Percentiles rank a stretch among this genome's conserved stretches.
Evolutionary conservation across 2,329 filamentous ascomycete genomes (phyloP).

Genomic region (Calonectria crousiana): DNA sequence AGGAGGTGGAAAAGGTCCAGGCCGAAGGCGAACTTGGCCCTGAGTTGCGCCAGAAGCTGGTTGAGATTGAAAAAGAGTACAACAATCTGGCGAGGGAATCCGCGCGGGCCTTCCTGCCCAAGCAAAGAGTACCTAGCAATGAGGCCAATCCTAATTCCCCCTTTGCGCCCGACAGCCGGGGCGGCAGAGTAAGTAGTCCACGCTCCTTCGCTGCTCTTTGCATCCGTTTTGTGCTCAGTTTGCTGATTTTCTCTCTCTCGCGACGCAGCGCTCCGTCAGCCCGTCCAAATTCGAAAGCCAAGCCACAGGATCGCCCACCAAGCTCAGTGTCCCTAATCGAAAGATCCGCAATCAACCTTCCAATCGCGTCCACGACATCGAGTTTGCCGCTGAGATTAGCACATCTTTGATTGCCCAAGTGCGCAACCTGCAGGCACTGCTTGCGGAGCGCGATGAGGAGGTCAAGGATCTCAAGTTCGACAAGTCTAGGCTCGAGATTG

Average conservation of each 20-base stretch:
- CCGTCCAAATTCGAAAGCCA: slow-evolving; percentile 86
- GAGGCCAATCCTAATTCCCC: slow-evolving; percentile 68
- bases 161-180: slow-evolving; percentile 64
- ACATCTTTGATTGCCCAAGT: slow-evolving; percentile 95
- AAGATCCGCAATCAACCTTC: slow-evolving; percentile 91
- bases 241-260: slow-evolving; percentile 29
- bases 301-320: slow-evolving; percentile 87
- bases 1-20: slow-evolving; percentile 84
- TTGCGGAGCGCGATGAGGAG: slow-evolving; percentile 89
- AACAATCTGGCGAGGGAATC: slow-evolving; percentile 93
- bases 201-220: not conserved
- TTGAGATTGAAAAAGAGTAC: slow-evolving; percentile 93
- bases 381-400: slow-evolving; percentile 98
- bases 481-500: slow-evolving; percentile 83
- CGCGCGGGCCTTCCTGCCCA: slow-evolving; percentile 87
- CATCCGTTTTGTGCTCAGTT: slow-evolving; percentile 6
- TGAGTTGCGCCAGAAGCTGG: slow-evolving; percentile 84
- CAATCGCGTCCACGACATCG: slow-evolving; percentile 92
- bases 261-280: slow-evolving; percentile 73
- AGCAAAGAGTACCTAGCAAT: slow-evolving; percentile 82
- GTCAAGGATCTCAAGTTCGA: slow-evolving; percentile 81
- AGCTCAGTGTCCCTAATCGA: slow-evolving; percentile 86
- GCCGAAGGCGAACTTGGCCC: slow-evolving; percentile 83
- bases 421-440: slow-evolving; percentile 85
- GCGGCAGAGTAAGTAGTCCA: slow-evolving; percentile 62